These are phyloP conservation scores for Boletellus ananas DNA, from an alignment of 768 basidiomycete genomes.

Conservation along the genomic window DNA sequence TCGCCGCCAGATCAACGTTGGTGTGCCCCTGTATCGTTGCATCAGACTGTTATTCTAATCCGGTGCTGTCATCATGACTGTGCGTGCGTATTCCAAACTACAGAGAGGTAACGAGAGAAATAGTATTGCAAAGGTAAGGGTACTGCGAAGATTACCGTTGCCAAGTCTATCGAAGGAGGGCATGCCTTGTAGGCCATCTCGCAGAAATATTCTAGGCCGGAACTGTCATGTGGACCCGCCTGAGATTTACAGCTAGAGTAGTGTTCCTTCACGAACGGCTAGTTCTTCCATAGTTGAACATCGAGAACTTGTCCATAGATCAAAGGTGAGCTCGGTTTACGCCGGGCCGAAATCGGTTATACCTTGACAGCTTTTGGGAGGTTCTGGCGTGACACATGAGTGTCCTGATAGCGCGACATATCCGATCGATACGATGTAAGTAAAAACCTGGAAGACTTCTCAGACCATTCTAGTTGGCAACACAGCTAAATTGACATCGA, in stretches of 20 bases:
- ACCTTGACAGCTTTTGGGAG: too few species aligned
- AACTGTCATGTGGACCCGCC: neutral
- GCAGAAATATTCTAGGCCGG: conserved; percentile 28
- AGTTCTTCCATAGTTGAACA: too few species aligned
- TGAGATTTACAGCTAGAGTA: neutral
- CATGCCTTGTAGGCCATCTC: conserved; percentile 26
- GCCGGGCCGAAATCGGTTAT: too few species aligned
- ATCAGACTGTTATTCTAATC: conserved; percentile 24
- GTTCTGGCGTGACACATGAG: too few species aligned
- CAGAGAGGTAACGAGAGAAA: conserved; percentile 17
- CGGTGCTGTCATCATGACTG: conserved; percentile 21
- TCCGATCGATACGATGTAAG: too few species aligned
- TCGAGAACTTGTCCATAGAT: too few species aligned
- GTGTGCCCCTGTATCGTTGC: conserved; percentile 31
- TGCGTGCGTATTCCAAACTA: conserved; percentile 19
- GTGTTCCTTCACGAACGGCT: too few species aligned
- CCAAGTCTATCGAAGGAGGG: conserved; percentile 25
- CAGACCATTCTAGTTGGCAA: neutral
- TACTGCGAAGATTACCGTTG: conserved; percentile 17
- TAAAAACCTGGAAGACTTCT: too few species aligned
- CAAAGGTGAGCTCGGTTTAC: too few species aligned
- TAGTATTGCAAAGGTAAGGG: conserved; percentile 25
- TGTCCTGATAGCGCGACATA: too few species aligned
- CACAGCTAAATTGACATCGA: neutral
- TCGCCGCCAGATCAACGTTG: conserved; percentile 20